phyloP scores from a whole-genome alignment of 2,329 filamentous ascomycete genomes.

The Ophiostoma quercus region DNA sequence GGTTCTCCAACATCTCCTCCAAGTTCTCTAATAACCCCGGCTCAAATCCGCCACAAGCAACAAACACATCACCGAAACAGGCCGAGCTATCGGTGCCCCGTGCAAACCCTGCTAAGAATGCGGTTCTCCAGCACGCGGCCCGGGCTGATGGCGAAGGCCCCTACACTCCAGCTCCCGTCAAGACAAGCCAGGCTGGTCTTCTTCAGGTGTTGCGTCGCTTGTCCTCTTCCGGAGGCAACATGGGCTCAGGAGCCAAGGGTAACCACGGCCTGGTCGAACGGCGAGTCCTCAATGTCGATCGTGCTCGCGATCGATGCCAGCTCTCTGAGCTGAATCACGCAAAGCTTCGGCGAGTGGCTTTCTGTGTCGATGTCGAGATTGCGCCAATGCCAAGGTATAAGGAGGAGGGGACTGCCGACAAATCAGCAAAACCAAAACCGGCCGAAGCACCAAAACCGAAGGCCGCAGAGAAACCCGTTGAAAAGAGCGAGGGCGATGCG shows the following conservation, averaged over 20 bases:
- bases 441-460: background rate
- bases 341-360: slow-evolving; percentile 82
- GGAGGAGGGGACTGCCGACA: slow-evolving; percentile 52
- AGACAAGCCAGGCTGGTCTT: slow-evolving; percentile 58
- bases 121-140: slow-evolving; percentile 53
- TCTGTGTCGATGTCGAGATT: slow-evolving; percentile 96
- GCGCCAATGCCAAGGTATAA: slow-evolving; percentile 76
- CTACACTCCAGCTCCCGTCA: slow-evolving; percentile 71
- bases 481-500: slow-evolving; percentile 63
- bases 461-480: slow-evolving; percentile 48
- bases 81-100: slow-evolving; percentile 46
- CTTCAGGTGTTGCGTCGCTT: slow-evolving; percentile 77
- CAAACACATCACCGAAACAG: slow-evolving; percentile 35
- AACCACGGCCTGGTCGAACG: slow-evolving; percentile 72
- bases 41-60: slow-evolving; percentile 35
- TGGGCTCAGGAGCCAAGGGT: slow-evolving; percentile 43
- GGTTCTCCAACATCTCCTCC: slow-evolving; percentile 89
- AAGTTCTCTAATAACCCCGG: slow-evolving; percentile 66
- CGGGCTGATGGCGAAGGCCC: slow-evolving; percentile 57
- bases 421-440: slow-evolving; percentile 40
- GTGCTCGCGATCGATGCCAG: slow-evolving; percentile 68
- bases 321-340: slow-evolving; percentile 73
- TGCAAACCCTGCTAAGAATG: slow-evolving; percentile 50
- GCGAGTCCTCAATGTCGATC: slow-evolving; percentile 78
- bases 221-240: slow-evolving; percentile 55